Evolutionary conservation across 305 asterid genomes (phyloP), one percentile per base, ranked within the genome.

Genomic region (Andrographis paniculata): DNA sequence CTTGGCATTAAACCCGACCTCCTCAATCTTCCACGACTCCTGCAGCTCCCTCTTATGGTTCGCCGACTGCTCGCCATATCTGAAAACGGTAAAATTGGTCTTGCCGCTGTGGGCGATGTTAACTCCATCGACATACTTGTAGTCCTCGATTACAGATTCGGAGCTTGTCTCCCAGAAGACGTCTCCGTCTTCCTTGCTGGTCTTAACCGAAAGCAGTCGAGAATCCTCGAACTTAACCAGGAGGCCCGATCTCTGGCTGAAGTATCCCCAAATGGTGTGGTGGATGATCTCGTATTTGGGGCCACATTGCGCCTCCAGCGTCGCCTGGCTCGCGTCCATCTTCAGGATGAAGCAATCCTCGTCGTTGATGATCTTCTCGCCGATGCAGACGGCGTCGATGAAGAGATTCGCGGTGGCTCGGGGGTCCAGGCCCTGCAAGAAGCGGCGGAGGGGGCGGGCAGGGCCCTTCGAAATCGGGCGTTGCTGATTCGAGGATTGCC

Each of bases 351-450:
- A 86, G 50, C 96, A 86, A 15, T 70, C 96, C 66, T 89, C 96
- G 16, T 66, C 76, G 45, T 77, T 74, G 16, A 89, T 80, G 42
- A 65, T 76, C 72, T 76, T 89, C 30, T 89, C 98, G 7, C 95
- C 96, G 0, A 75, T 80, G 74, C 92, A 86, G 4, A 80, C 71
- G 6, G 92, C 98, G 3, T 78, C 81, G 15, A 79, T 48, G 68
- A 89, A 89, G 27, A 89, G 48, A 41, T 78, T 79, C 30, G 95
- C 77, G n/a, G 83, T 73, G 9, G 92, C 79, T 63, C 95, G 74
- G 1, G 98, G 96, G 51, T 86, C 98, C 59, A 86, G 38, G 23
- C 95, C 96, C 93, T 87, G 95, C 28, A 89, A 64, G 65, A 89
- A 83, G 20, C 92, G 67, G 12, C 98, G 78, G 20, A 77, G 59